A percentile compares a stretch with the other conserved stretches of the same genome.
phyloP scores from a whole-genome alignment of 495 filamentous ascomycete genomes.

The Cercophora newfieldiana region DNA sequence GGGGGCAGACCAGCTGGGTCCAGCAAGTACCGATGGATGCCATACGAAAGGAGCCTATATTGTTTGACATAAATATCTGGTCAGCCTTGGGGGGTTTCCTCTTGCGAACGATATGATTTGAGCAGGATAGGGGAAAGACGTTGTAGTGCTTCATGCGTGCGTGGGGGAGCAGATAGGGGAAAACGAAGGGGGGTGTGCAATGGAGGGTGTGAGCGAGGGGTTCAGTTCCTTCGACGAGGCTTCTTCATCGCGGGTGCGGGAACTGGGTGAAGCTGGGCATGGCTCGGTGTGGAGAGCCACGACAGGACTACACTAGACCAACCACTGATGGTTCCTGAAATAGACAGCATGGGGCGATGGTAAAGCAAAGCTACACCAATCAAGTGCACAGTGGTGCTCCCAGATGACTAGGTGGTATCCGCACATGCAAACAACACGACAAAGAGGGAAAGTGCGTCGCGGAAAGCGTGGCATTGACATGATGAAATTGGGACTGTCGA shows the following conservation, averaged over 20 bases:
- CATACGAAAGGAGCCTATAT: constrained; percentile 70
- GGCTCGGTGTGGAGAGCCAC: not conserved
- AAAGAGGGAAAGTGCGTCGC: constrained; percentile 17
- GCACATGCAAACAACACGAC: not conserved
- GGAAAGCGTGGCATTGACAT: constrained; percentile 34
- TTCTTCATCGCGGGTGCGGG: constrained; percentile 2
- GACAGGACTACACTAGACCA: not conserved
- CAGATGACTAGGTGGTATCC: not conserved
- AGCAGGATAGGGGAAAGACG: constrained; percentile 4
- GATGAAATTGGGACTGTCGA: constrained; percentile 15
- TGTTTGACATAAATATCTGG: constrained; percentile 15
- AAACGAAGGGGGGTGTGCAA: not conserved
- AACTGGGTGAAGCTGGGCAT: not conserved
- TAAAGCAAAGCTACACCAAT: not conserved
- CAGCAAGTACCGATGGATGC: constrained; percentile 63
- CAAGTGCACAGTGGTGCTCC: not conserved
- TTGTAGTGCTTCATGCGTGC: constrained; percentile 27
- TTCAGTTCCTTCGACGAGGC: not conserved
- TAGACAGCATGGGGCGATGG: not conserved
- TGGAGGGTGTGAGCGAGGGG: constrained; percentile 11
- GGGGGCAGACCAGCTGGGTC: constrained; percentile 69
- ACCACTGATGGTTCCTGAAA: not conserved
- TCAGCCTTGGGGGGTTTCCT: not conserved
- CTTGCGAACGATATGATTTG: constrained; percentile 1
- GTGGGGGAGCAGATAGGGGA: constrained; percentile 25